Conservation (phyloP, 345 rosid species). For the Dimocarpus longan region DNA sequence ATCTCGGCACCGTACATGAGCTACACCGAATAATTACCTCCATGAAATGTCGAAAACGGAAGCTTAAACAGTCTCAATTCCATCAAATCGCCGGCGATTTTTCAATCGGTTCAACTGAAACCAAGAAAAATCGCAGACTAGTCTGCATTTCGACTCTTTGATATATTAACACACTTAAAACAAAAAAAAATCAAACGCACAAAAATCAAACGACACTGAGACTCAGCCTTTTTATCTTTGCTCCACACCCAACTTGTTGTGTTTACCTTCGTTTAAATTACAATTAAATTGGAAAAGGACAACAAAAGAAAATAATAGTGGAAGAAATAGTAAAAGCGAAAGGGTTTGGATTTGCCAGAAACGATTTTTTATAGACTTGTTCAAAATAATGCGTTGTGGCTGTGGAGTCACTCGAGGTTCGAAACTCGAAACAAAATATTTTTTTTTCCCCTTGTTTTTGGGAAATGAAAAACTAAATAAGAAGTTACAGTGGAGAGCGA, state of each 20-base stretch:
- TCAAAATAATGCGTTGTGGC: background rate
- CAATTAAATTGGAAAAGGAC: background rate
- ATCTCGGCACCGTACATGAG: slow-evolving; percentile 35
- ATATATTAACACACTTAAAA: no score
- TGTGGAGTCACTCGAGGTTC: background rate
- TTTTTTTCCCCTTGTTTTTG: background rate
- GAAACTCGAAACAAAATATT: background rate
- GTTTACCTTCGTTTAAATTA: background rate
- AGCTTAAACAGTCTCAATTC: slow-evolving; percentile 42
- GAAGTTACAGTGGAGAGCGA: slow-evolving; percentile 22
- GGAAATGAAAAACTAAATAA: background rate
- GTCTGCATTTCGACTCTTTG: slow-evolving; percentile 39
- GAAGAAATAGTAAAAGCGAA: background rate
- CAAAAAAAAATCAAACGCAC: no score
- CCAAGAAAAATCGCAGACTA: slow-evolving; percentile 31
- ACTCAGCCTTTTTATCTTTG: background rate
- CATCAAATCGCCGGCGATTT: slow-evolving; percentile 54
- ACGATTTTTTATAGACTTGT: background rate
- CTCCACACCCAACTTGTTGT: background rate
- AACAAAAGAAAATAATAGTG: background rate
- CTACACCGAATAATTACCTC: slow-evolving; percentile 49
- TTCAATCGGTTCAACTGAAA: slow-evolving; percentile 30
- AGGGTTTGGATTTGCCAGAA: background rate
- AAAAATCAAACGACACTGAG: background rate
- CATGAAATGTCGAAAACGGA: slow-evolving; percentile 56